Percentiles rank a stretch among this genome's conserved stretches.
Conservation (phyloP, 495 filamentous ascomycete genomes). For the Aspergillus diversus region DNA sequence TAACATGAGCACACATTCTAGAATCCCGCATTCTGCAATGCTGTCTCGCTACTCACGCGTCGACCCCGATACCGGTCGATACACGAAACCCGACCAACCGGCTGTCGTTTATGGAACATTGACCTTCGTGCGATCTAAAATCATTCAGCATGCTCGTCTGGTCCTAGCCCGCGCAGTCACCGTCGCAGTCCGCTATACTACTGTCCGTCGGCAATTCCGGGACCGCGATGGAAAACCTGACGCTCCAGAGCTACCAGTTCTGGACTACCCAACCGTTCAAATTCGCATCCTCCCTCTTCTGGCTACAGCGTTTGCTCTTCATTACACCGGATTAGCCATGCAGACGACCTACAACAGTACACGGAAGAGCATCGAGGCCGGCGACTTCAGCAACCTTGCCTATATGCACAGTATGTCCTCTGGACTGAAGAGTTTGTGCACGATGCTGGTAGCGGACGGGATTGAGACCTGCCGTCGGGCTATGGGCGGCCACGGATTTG, state of each 20-base stretch:
- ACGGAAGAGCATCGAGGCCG: slow-evolving; percentile 43
- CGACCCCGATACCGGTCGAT: slow-evolving; percentile 42
- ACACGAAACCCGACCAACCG: slow-evolving; percentile 43
- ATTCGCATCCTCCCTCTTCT: slow-evolving; percentile 52
- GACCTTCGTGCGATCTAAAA: slow-evolving; percentile 49
- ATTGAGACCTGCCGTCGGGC: slow-evolving; percentile 54
- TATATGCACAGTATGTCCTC: slow-evolving; percentile 53
- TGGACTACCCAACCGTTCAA: slow-evolving; percentile 55
- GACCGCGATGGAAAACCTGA: slow-evolving; percentile 41
- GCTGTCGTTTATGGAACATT: slow-evolving; percentile 51
- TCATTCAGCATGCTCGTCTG: slow-evolving; percentile 52
- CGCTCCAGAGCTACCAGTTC: slow-evolving; percentile 44
- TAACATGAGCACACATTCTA: not conserved
- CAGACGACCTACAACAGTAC: slow-evolving; percentile 38
- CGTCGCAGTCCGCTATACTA: slow-evolving; percentile 49
- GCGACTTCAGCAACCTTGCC: slow-evolving; percentile 44
- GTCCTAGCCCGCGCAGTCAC: slow-evolving; percentile 54
- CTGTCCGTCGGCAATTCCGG: slow-evolving; percentile 48
- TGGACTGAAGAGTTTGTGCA: slow-evolving; percentile 55
- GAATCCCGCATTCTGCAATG: slow-evolving; percentile 52
- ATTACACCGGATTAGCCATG: slow-evolving; percentile 53
- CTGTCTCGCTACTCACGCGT: slow-evolving; percentile 47
- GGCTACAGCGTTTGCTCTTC: slow-evolving; percentile 52
- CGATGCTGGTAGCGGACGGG: slow-evolving; percentile 50
- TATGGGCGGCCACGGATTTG: slow-evolving; percentile 55